Conservation (phyloP, 768 basidiomycete species). For the Russula abietina region DNA sequence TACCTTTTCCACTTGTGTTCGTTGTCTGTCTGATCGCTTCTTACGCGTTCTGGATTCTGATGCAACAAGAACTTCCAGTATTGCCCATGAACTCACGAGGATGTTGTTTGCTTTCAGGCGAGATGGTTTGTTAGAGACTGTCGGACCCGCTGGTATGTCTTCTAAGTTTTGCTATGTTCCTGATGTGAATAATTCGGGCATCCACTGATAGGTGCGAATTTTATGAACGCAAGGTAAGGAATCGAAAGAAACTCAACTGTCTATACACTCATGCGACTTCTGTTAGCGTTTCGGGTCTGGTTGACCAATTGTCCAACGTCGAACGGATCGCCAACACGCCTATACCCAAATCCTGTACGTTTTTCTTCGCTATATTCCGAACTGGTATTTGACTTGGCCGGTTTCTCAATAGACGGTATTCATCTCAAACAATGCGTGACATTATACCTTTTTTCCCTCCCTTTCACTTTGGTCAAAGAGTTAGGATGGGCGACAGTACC, state of each 20-base stretch:
- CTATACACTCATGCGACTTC: not conserved
- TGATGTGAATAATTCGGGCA: slow-evolving; percentile 4
- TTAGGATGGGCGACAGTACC: slow-evolving; percentile 81
- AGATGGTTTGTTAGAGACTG: slow-evolving; percentile 78
- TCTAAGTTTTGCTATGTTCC: not conserved
- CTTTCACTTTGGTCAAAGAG: slow-evolving; percentile 77
- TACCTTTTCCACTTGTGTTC: slow-evolving; percentile 82
- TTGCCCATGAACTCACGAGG: slow-evolving; percentile 74
- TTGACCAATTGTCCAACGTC: slow-evolving; percentile 79
- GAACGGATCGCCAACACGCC: slow-evolving; percentile 89
- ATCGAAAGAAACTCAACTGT: slow-evolving; percentile 9
- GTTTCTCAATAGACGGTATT: slow-evolving; percentile 56
- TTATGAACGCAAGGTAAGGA: slow-evolving; percentile 60
- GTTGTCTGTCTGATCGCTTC: slow-evolving; percentile 31
- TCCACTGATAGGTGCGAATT: slow-evolving; percentile 54
- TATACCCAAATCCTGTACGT: slow-evolving; percentile 68
- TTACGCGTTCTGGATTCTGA: not conserved
- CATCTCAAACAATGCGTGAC: slow-evolving; percentile 96
- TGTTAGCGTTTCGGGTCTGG: slow-evolving; percentile 67
- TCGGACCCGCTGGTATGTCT: slow-evolving; percentile 75
- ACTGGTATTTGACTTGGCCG: slow-evolving; percentile 6
- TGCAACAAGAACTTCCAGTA: slow-evolving; percentile 37
- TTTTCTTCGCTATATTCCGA: not conserved
- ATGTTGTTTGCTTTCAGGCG: slow-evolving; percentile 67
- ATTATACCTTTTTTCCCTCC: slow-evolving; percentile 85